Evolutionary conservation across 441 rosid genomes (phyloP).

Genomic region (Sinapis alba): DNA sequence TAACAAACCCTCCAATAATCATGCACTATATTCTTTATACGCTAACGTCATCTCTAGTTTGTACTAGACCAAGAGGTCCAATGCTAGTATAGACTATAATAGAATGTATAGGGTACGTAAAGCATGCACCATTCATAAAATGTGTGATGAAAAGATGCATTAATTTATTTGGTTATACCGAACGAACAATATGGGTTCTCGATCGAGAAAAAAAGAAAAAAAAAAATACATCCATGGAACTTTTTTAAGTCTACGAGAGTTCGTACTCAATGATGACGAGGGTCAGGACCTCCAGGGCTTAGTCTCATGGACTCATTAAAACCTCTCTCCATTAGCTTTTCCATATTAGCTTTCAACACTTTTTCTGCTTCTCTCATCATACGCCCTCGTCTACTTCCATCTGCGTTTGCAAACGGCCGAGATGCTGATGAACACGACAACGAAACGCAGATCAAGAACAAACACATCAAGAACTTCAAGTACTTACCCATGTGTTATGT

Average conservation of each 20-base stretch:
- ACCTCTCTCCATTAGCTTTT: slow-evolving; percentile 46
- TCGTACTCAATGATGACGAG: slow-evolving; percentile 54
- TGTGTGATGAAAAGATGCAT: neutral
- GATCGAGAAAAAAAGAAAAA: slow-evolving; percentile 18
- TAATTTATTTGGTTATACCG: slow-evolving; percentile 11
- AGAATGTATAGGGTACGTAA: slow-evolving; percentile 22
- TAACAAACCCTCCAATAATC: too few relatives aligned
- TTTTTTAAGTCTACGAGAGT: neutral
- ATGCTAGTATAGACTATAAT: neutral
- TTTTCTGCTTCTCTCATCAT: slow-evolving; percentile 49
- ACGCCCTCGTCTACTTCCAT: slow-evolving; percentile 28
- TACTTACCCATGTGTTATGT: slow-evolving; percentile 39
- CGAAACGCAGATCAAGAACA: slow-evolving; percentile 38
- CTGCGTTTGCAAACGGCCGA: slow-evolving; percentile 37
- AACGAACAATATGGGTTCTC: slow-evolving; percentile 18
- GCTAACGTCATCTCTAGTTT: slow-evolving; percentile 4
- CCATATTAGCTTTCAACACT: slow-evolving; percentile 50
- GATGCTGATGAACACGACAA: slow-evolving; percentile 43
- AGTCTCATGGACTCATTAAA: slow-evolving; percentile 44
- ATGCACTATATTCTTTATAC: slow-evolving; percentile 4
- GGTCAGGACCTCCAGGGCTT: slow-evolving; percentile 88
- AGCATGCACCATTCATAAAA: slow-evolving; percentile 19
- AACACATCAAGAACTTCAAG: slow-evolving; percentile 36
- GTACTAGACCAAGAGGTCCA: slow-evolving; percentile 12
- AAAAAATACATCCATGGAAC: slow-evolving; percentile 7